phyloP scores from a whole-genome alignment of 2,329 filamentous ascomycete genomes.

The Diaporthe sp. region DNA sequence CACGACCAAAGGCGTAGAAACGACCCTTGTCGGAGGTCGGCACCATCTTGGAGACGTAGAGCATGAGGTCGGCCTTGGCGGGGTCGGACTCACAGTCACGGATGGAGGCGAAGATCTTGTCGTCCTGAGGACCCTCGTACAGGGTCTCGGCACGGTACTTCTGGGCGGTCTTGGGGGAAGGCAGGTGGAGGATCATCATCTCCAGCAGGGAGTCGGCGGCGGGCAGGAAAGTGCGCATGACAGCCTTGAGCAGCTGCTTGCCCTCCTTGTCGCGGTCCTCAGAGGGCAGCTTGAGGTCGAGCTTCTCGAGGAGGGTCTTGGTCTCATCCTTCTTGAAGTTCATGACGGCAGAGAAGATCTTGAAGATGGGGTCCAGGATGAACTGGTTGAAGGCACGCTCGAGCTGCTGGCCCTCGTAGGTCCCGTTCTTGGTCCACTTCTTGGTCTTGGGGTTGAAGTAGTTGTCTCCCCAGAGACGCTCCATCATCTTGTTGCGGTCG shows the following conservation, averaged over 20 bases:
- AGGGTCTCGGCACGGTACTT: slow-evolving; percentile 98
- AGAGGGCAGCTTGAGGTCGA: slow-evolving; percentile 86
- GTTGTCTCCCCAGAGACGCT: slow-evolving; percentile 99
- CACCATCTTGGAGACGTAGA: slow-evolving; percentile 99
- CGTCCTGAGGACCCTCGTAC: slow-evolving; percentile 96
- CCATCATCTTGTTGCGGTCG: slow-evolving; percentile 99
- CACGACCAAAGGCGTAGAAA: slow-evolving; percentile 99
- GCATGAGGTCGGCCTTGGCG: slow-evolving; percentile 93
- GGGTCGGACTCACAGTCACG: slow-evolving; percentile 88
- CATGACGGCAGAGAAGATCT: slow-evolving; percentile 96
- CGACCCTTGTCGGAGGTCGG: slow-evolving; percentile 99
- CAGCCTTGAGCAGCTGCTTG: slow-evolving; percentile 96
- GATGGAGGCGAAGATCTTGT: slow-evolving; percentile 94
- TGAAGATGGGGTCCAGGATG: slow-evolving; percentile 99
- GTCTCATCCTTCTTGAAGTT: slow-evolving; percentile 99
- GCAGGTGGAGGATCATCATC: slow-evolving; percentile 99
- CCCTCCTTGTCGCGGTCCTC: slow-evolving; percentile 96
- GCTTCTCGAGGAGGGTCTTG: slow-evolving; percentile 85
- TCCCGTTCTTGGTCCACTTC: slow-evolving; percentile 96
- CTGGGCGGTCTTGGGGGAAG: slow-evolving; percentile 95
- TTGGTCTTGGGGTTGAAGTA: slow-evolving; percentile 99
- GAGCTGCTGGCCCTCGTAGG: slow-evolving; percentile 85
- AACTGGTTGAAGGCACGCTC: slow-evolving; percentile 99
- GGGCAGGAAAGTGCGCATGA: slow-evolving; percentile 99
- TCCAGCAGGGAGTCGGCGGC: slow-evolving; percentile 97